Percentiles rank a stretch among this genome's conserved stretches.
phyloP scores from a whole-genome alignment of 1,284 basidiomycete genomes.

The Ustilago nuda region DNA sequence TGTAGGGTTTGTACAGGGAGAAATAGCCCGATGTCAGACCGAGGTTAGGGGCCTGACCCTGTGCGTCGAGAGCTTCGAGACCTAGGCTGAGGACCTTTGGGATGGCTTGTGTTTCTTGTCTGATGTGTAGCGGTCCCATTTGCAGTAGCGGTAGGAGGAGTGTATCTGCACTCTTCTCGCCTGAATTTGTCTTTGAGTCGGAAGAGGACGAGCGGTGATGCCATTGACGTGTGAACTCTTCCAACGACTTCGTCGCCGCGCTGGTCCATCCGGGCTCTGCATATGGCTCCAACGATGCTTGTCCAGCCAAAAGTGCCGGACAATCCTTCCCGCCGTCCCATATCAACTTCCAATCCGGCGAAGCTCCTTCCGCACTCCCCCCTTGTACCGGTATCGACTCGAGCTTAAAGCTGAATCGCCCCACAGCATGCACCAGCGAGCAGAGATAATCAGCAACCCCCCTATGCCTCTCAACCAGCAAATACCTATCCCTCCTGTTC shows the following conservation, averaged over 20 bases:
- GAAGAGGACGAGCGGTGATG: slow-evolving; percentile 7
- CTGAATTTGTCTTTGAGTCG: background rate
- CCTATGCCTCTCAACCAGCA: slow-evolving; percentile 78
- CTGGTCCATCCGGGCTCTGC: slow-evolving; percentile 42
- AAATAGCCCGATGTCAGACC: slow-evolving; percentile 90
- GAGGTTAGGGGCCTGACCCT: slow-evolving; percentile 26
- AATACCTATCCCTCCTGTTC: slow-evolving; percentile 92
- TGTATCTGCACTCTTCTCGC: slow-evolving; percentile 31
- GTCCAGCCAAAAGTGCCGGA: background rate
- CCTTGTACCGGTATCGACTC: slow-evolving; percentile 3
- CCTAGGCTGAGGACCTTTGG: slow-evolving; percentile 45
- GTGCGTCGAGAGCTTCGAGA: background rate
- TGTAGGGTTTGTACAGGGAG: slow-evolving; percentile 83
- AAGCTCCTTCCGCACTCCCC: background rate
- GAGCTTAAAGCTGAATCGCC: slow-evolving; percentile 78
- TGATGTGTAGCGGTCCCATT: slow-evolving; percentile 69
- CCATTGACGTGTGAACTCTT: slow-evolving; percentile 54
- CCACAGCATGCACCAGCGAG: slow-evolving; percentile 79
- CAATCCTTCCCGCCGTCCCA: slow-evolving; percentile 62
- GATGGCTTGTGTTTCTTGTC: slow-evolving; percentile 68
- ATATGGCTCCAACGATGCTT: slow-evolving; percentile 4
- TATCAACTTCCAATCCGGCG: slow-evolving; percentile 34
- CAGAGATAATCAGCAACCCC: slow-evolving; percentile 83
- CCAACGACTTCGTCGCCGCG: slow-evolving; percentile 27
- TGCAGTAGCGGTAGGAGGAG: slow-evolving; percentile 70